Evolutionary conservation across 2,329 filamentous ascomycete genomes (phyloP), one percentile per base, ranked within the genome.

Genomic region (Penicillium sp.): DNA sequence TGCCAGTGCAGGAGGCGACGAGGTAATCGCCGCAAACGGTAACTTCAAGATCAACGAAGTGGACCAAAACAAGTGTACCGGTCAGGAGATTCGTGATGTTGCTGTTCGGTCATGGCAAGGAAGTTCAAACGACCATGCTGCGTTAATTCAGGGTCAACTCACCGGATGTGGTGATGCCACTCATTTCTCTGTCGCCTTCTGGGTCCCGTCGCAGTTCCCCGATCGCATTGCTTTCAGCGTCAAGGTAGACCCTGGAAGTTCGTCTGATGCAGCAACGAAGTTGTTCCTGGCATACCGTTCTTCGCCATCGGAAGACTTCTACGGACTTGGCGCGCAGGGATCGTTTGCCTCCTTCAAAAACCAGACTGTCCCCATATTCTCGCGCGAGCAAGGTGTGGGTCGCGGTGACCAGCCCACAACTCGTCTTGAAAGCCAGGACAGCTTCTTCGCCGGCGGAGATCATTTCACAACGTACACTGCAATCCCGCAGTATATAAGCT

Each of bases 391-490:
- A 39, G 66, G 66, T 23, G 66, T 68, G 13, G 65, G 66, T 13
- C 65, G 66, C 23, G 66, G 66, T 17, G 66, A 68, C 23, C 57
- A 68, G 53, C 66, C 65, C 0, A 61, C 62, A 12, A 68, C 66
- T 10, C 29, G 44, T 10, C 59, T 66, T 1, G 59, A 67, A 44
- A 61, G 41, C 27, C 23, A 57, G n/a, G 54, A 64, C 19, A 62
- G 65, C 55, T 66, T 61, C 53, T 66, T 68, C 38, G 58, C 63
- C 15, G 73, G 73, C 17, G 72, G 72, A 21, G 63, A 71, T 49
- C 54, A 59, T 9, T 71, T 69, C 61, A 75, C 72, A 4, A 68
- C 72, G 1, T 75, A 75, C 57, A 71, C 70, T 12, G 68, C 70
- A 9, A 61, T 71, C 9, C 68, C 70, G 4, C 67, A 71, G 19